These are phyloP conservation scores for Alternaria angustiovoidea DNA, from an alignment of 2,329 filamentous ascomycete genomes.

Conservation along the genomic window DNA sequence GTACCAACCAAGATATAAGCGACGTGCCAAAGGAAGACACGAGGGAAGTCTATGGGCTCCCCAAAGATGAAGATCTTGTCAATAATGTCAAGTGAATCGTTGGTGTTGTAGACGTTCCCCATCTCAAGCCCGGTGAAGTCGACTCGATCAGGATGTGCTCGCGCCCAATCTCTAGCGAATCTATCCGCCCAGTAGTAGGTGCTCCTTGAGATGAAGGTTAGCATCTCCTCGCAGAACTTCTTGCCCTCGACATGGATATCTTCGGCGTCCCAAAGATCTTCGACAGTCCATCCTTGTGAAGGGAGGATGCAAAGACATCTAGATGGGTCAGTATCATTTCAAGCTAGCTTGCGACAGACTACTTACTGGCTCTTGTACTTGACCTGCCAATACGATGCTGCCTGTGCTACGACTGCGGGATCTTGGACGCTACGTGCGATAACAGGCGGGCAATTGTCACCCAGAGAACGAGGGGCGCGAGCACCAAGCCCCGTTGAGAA, in stretches of 20 bases:
- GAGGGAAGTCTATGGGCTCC: constrained; percentile 34
- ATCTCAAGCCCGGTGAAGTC: constrained; percentile 26
- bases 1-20: constrained; percentile 32
- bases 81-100: constrained; percentile 32
- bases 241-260: constrained; percentile 45
- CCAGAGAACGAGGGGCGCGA: constrained; percentile 23
- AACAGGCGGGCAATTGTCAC: constrained; percentile 29
- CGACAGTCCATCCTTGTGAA: constrained; percentile 30
- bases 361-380: constrained; percentile 27
- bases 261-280: constrained; percentile 46
- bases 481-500: constrained; percentile 43
- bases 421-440: constrained; percentile 35
- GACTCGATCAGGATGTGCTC: constrained; percentile 29
- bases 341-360: background rate
- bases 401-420: constrained; percentile 25
- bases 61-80: constrained; percentile 40
- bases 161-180: constrained; percentile 37
- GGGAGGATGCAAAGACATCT: constrained; percentile 41
- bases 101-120: constrained; percentile 24
- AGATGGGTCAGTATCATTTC: background rate
- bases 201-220: constrained; percentile 37
- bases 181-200: constrained; percentile 29
- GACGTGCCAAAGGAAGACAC: constrained; percentile 42
- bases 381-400: constrained; percentile 31
- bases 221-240: constrained; percentile 37